Evolutionary conservation across 306 rosid species (phyloP).

Genomic region (Vigna nakashimae): DNA sequence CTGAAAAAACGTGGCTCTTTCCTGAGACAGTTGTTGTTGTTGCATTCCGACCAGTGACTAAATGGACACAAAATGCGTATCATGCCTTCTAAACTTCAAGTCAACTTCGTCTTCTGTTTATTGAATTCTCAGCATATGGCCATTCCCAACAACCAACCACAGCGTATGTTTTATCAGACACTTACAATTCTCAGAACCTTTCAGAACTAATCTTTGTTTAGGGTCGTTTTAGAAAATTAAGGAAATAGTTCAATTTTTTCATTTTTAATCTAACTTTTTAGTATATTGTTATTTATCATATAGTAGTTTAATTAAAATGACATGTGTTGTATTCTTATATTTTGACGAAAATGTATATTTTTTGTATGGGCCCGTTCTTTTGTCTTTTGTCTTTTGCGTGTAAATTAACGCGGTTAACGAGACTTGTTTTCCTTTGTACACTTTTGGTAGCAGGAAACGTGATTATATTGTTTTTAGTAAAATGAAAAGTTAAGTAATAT

Average conservation of each 20-base stretch:
- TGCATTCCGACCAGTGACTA: background rate
- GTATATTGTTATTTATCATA: too few relatives aligned
- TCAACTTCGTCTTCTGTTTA: background rate
- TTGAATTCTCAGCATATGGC: background rate
- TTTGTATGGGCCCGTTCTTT: too few relatives aligned
- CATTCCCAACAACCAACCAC: background rate
- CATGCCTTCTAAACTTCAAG: background rate
- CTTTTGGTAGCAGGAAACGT: too few relatives aligned
- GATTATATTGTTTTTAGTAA: too few relatives aligned
- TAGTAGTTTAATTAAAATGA: too few relatives aligned
- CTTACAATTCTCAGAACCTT: background rate
- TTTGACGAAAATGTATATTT: background rate
- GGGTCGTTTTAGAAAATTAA: too few relatives aligned
- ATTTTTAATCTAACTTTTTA: too few relatives aligned
- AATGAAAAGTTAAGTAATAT: too few relatives aligned
- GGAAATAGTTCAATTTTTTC: too few relatives aligned
- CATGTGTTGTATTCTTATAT: background rate
- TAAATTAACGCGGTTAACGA: constrained; percentile 21
- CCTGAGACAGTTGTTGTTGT: background rate
- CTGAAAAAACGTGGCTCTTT: background rate
- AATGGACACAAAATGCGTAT: background rate
- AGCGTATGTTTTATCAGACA: background rate
- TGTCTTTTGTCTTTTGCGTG: background rate
- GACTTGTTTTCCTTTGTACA: background rate
- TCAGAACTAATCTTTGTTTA: too few relatives aligned